These are phyloP conservation scores for Kodamaea fukazawae DNA, from an alignment of 805 yeast genomes.

Conservation along the genomic window DNA sequence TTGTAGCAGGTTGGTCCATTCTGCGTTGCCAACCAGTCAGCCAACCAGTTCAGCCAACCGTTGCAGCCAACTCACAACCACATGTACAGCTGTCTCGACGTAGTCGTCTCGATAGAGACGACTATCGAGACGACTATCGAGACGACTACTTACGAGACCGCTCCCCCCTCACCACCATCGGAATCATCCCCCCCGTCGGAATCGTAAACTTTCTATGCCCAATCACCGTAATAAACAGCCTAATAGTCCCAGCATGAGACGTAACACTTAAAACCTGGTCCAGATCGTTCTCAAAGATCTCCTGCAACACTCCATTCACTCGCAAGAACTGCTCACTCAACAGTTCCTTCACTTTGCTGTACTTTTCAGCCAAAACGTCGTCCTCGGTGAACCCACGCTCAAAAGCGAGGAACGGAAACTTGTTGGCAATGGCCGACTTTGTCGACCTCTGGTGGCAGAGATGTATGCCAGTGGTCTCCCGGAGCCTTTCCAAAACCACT, in stretches of 20 bases:
- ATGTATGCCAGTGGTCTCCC: constrained; percentile 27
- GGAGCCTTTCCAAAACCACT: constrained; percentile 18
- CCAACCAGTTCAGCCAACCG: too few relatives aligned
- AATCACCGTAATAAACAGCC: constrained; percentile 23
- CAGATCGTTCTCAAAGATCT: constrained; percentile 17
- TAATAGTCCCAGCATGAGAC: constrained; percentile 28
- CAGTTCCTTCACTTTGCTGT: constrained; percentile 14
- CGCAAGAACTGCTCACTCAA: constrained; percentile 21
- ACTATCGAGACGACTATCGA: not conserved
- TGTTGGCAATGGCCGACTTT: constrained; percentile 13
- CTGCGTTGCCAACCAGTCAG: too few relatives aligned
- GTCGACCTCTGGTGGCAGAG: constrained; percentile 23
- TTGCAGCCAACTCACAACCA: too few relatives aligned
- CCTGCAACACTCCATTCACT: constrained; percentile 21
- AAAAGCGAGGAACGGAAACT: constrained; percentile 17
- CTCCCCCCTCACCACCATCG: constrained; percentile 24
- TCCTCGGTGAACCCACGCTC: constrained; percentile 22
- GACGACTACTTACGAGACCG: constrained; percentile 5
- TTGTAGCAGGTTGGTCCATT: too few relatives aligned
- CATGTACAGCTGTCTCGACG: too few relatives aligned
- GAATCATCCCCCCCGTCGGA: constrained; percentile 30
- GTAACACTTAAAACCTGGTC: constrained; percentile 20
- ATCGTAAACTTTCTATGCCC: constrained; percentile 29
- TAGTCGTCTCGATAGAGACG: too few relatives aligned
- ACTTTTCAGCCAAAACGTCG: constrained; percentile 15